Base-by-base conservation (phyloP, 495 filamentous ascomycete species). In the Hyaloscypha bicolor region DNA sequence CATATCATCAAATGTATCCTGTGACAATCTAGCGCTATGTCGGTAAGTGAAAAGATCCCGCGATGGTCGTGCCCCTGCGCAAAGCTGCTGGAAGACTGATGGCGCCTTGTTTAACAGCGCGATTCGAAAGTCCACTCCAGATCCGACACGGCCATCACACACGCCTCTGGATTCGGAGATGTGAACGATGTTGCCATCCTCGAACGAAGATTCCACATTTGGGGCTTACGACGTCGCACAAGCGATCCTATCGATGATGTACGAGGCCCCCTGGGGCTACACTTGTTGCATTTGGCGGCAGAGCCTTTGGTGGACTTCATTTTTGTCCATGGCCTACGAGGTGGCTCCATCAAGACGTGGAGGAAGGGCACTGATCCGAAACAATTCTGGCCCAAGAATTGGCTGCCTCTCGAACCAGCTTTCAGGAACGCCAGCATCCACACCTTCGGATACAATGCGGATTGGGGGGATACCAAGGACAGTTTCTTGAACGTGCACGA, bases 401-500 rank as follows among this genome's bases (percentile, higher is more conserved):
- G 71, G 32, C 60, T 76, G 9, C 68, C 72, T 4, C 1, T 32
- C n/a, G 70, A 72, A 12, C 22, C 37, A 2, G 67, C 21, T 31
- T 65, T 73, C 55, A 16, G 37, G 2, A 35, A 64, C 62, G 68
- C 56, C 4, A 29, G 65, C 11, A 63, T 73, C 12, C 57, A 70
- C 25, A 70, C 16, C 53, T 73, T 70, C 61, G 71, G 71, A 11
- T 73, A 73, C 55, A 39, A 66, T 39, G 21, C 67, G 16, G 58
- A 73, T 32, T 68, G 66, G 79, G 56, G 48, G 21, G 8, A 69
- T 19, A 58, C 55, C 60, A 32, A 63, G 19, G 72, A 75, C 37
- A 81, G 75, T 68, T 68, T 73, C 48, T 69, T 85, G 0, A 77
- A 77, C 2, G 65, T 80, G 6, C 57, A 71, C 19, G 75, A 82